Evolutionary conservation across 2,329 filamentous ascomycete species (phyloP), one percentile per base, ranked within the genome.

Genomic region (Verticillium zaregamsianum): DNA sequence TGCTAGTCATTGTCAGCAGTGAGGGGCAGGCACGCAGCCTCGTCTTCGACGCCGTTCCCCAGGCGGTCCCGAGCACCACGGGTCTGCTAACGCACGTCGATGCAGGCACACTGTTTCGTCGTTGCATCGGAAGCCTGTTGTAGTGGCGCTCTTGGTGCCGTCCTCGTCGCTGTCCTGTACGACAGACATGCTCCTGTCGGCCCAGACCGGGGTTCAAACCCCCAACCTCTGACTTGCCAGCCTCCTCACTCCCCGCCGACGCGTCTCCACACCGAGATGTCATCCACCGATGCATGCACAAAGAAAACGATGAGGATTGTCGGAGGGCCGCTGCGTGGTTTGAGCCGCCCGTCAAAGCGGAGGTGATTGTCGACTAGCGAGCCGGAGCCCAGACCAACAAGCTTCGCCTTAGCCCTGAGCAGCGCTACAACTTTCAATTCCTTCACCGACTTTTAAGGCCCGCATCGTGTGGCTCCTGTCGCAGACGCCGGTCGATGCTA

Each of bases 361-460:
- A n/a, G 45, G 45, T 20, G 20, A 52, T n/a, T 52, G 33, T 23
- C 14, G 39, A 45, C 20, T 52, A 52, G 45, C 45, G 5, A 20
- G 45, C 20, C 8, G 45, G 45, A 25, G n/a, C 45, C 45, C n/a
- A 52, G n/a, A 23, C 45, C 45, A 49, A 25, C 45, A 52, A 23
- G 20, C 39, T 45, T 45, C 20, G 39, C 45, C 45, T 52, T 52
- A 28, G 45, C 45, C 45, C 20, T 52, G 45, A 20, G 20, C 23
- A 52, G 20, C 20, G n/a, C 39, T 45, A 15, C 39, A 45, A 20
- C n/a, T n/a, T 23, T 52, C 45, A 23, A 49, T 33, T 52, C 58
- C 64, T 65, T 65, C 64, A 66, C 64, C 64, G 64, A 66, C 64
- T 66, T 66, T 64, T 61, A 55, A 63, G 64, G 61, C 64, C 64